Conservation (phyloP, 1,139 yeast species). For the Protomyces arabidopsidicola region DNA sequence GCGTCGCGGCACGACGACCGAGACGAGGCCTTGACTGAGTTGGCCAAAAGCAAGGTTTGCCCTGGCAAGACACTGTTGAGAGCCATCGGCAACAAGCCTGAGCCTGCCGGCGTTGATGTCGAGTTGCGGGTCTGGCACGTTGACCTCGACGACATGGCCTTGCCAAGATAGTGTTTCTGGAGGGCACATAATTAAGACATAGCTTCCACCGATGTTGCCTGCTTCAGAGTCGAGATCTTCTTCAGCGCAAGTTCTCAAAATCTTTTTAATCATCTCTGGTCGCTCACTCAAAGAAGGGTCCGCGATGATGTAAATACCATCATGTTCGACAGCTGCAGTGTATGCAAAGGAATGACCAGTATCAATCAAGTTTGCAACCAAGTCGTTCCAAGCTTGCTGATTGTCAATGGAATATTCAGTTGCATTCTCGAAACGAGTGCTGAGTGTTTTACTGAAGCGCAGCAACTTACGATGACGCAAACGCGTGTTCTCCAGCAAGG, state of each 20-base stretch:
- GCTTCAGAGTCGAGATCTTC: slow-evolving; percentile 42
- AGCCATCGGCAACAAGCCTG: slow-evolving; percentile 64
- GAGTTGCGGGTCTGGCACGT: slow-evolving; percentile 43
- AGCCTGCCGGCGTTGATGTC: slow-evolving; percentile 64
- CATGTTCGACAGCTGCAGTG: slow-evolving; percentile 66
- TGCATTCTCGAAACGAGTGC: slow-evolving; percentile 71
- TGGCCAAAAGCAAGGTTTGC: slow-evolving; percentile 47
- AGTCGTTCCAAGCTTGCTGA: slow-evolving; percentile 46
- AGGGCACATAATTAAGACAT: slow-evolving; percentile 71
- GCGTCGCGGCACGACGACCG: slow-evolving; percentile 53
- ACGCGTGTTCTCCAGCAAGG: slow-evolving; percentile 78
- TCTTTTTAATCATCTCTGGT: slow-evolving; percentile 42
- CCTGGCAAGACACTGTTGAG: slow-evolving; percentile 47
- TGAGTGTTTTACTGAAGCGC: slow-evolving; percentile 66
- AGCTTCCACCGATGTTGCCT: slow-evolving; percentile 44
- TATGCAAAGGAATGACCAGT: slow-evolving; percentile 75
- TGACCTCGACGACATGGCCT: slow-evolving; percentile 64
- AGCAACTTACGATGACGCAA: slow-evolving; percentile 78
- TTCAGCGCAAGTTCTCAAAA: slow-evolving; percentile 41
- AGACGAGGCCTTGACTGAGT: slow-evolving; percentile 52
- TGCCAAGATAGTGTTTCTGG: slow-evolving; percentile 88
- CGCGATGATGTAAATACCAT: slow-evolving; percentile 72
- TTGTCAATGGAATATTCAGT: slow-evolving; percentile 58
- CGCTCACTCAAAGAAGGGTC: slow-evolving; percentile 51
- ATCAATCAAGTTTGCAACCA: slow-evolving; percentile 56